Conservation (phyloP, 345 rosid genomes). For the Arabidopsis arenosa region DNA sequence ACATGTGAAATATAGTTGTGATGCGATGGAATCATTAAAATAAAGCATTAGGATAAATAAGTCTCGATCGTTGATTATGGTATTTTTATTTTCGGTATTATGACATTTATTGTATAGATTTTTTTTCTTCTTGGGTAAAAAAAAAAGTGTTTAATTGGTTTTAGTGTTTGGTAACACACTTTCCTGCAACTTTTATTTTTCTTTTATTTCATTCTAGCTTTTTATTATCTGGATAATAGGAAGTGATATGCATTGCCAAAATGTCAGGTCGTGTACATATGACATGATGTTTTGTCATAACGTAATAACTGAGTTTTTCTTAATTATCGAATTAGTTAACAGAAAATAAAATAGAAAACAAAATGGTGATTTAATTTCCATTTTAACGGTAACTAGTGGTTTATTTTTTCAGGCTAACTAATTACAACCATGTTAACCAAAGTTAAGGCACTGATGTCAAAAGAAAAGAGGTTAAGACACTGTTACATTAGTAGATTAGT, state of each 20-base stretch:
- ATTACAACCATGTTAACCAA: not conserved
- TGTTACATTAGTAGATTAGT: not conserved
- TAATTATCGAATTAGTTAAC: not conserved
- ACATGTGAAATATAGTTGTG: not conserved
- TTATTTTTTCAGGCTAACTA: not conserved
- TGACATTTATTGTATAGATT: not conserved
- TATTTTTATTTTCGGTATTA: not conserved
- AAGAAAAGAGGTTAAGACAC: not conserved
- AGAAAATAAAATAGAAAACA: no score
- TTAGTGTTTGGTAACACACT: constrained; percentile 10
- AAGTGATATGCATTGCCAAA: constrained; percentile 34
- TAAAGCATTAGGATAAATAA: no score
- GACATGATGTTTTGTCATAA: constrained; percentile 45
- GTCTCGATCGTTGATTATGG: not conserved
- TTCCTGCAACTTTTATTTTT: not conserved
- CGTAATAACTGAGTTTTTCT: constrained; percentile 32
- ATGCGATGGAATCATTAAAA: no score
- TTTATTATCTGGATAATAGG: constrained; percentile 36
- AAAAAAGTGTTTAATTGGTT: not conserved
- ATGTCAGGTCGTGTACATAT: constrained; percentile 40
- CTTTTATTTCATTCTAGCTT: not conserved
- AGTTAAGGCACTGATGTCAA: not conserved
- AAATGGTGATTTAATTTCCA: not conserved
- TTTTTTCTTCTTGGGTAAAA: no score
- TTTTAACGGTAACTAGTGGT: not conserved